A percentile compares a stretch with the other conserved stretches of the same genome.
Evolutionary conservation across 371 early-diverging fungal genomes (phyloP).

Genomic region (Rhizopus arrhizus): DNA sequence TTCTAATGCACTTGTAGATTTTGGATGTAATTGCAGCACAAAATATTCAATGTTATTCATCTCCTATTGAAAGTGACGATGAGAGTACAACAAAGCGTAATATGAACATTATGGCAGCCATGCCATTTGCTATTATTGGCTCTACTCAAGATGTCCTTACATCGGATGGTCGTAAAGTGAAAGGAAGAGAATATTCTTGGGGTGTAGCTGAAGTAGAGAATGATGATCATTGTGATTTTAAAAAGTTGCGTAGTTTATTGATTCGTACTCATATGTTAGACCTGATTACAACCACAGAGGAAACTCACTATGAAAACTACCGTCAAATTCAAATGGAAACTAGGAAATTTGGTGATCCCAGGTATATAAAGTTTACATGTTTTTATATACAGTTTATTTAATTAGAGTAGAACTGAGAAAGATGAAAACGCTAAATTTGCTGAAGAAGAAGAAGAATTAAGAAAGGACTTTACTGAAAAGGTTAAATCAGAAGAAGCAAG

Average conservation of each 20-base stretch:
- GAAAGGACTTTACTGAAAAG: conserved; percentile 93
- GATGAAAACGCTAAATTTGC: conserved; percentile 81
- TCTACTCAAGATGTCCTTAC: conserved; percentile 82
- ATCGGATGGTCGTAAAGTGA: conserved; percentile 73
- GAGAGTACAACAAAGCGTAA: conserved; percentile 81
- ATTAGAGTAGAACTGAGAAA: conserved; percentile 49
- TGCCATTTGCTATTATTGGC: conserved; percentile 96
- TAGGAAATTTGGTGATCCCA: conserved; percentile 78
- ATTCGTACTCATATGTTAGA: conserved; percentile 95
- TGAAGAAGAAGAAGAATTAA: conserved; percentile 91
- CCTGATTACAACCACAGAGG: conserved; percentile 87
- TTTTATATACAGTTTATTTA: neutral
- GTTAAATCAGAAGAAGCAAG: conserved; percentile 92
- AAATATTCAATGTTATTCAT: conserved; percentile 77
- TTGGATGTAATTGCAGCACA: conserved; percentile 75
- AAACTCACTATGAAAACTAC: conserved; percentile 89
- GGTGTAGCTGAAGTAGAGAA: conserved; percentile 93
- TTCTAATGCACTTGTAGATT: conserved; percentile 49
- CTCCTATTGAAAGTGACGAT: conserved; percentile 85
- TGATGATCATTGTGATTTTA: conserved; percentile 90
- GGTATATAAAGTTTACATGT: conserved; percentile 35
- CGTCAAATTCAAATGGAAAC: conserved; percentile 82
- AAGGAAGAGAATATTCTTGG: conserved; percentile 93
- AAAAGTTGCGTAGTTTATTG: conserved; percentile 89
- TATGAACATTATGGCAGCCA: conserved; percentile 80